Evolutionary conservation across 2,329 filamentous ascomycete species (phyloP).

Genomic region (Pezicula carpinea): DNA sequence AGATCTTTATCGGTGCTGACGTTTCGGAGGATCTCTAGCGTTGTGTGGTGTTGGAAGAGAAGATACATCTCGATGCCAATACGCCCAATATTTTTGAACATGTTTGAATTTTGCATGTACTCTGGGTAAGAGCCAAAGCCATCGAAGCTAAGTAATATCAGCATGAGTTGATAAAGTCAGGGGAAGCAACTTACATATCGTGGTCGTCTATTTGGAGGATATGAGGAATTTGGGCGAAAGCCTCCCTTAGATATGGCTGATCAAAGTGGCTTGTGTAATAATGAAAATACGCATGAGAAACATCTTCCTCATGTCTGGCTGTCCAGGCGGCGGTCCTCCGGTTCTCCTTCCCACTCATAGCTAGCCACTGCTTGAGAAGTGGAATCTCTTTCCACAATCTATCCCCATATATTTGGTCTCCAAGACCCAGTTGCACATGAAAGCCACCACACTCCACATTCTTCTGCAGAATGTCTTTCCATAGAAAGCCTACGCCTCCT

Average conservation of each 20-base stretch:
- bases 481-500: slow-evolving; percentile 92
- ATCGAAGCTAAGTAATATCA: slow-evolving; percentile 66
- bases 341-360: slow-evolving; percentile 88
- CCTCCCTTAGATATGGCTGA: slow-evolving; percentile 88
- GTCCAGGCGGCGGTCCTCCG: slow-evolving; percentile 90
- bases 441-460: slow-evolving; percentile 95
- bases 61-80: slow-evolving; percentile 97
- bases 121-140: slow-evolving; percentile 96
- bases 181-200: slow-evolving; percentile 72
- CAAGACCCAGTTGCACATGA: slow-evolving; percentile 86
- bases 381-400: slow-evolving; percentile 95
- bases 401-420: slow-evolving; percentile 94
- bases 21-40: slow-evolving; percentile 85
- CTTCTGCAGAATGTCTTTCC: slow-evolving; percentile 98
- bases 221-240: slow-evolving; percentile 96
- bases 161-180: not conserved
- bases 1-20: slow-evolving; percentile 84
- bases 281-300: slow-evolving; percentile 94
- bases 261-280: slow-evolving; percentile 99
- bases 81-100: slow-evolving; percentile 97
- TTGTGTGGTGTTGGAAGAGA: slow-evolving; percentile 97
- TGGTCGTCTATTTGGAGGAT: slow-evolving; percentile 92
- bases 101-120: slow-evolving; percentile 95
- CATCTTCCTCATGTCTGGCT: slow-evolving; percentile 90
- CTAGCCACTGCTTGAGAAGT: slow-evolving; percentile 89